Percentiles rank a stretch among this genome's conserved stretches.
Evolutionary conservation across 2,329 filamentous ascomycete genomes (phyloP).

Genomic region (Ascochyta lentis): DNA sequence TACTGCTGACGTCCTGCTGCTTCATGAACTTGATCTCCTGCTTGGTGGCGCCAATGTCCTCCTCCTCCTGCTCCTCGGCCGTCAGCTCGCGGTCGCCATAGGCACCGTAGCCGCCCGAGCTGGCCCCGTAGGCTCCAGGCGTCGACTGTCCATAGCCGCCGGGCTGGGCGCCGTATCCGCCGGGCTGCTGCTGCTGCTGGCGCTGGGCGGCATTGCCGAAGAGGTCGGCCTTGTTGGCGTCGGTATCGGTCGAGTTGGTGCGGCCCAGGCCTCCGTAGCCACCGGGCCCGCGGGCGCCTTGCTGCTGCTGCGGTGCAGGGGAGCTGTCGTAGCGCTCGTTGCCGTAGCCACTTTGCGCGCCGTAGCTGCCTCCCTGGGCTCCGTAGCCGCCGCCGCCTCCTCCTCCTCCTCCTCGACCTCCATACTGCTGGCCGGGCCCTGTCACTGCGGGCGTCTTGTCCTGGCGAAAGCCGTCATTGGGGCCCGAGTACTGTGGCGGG

Average conservation of each 20-base stretch:
- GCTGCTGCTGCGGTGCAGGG: conserved; percentile 18
- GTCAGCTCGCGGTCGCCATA: conserved; percentile 80
- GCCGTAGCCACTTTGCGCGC: conserved; percentile 49
- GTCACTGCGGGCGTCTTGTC: conserved; percentile 54
- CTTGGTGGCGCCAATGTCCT: conserved; percentile 74
- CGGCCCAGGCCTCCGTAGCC: conserved; percentile 49
- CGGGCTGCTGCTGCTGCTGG: conserved; percentile 51
- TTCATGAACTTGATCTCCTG: conserved; percentile 78
- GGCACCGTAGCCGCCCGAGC: conserved; percentile 50
- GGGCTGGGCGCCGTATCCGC: conserved; percentile 32
- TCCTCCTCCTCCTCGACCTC: conserved; percentile 48
- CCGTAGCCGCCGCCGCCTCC: conserved; percentile 36
- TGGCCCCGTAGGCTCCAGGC: conserved; percentile 28
- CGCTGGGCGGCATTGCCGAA: conserved; percentile 66
- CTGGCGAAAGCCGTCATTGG: conserved; percentile 44
- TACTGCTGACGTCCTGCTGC: conserved; percentile 72
- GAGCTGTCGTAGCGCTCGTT: conserved; percentile 58
- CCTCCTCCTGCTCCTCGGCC: conserved; percentile 76
- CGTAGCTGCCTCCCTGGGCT: conserved; percentile 40
- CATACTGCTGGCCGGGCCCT: conserved; percentile 52
- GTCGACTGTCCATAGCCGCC: conserved; percentile 30
- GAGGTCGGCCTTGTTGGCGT: conserved; percentile 67
- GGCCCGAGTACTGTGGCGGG: conserved; percentile 49
- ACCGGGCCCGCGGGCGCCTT: conserved; percentile 41
- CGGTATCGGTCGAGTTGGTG: conserved; percentile 55